Evolutionary conservation across 1,284 basidiomycete species (phyloP).

Genomic region (Amylostereum areolatum): DNA sequence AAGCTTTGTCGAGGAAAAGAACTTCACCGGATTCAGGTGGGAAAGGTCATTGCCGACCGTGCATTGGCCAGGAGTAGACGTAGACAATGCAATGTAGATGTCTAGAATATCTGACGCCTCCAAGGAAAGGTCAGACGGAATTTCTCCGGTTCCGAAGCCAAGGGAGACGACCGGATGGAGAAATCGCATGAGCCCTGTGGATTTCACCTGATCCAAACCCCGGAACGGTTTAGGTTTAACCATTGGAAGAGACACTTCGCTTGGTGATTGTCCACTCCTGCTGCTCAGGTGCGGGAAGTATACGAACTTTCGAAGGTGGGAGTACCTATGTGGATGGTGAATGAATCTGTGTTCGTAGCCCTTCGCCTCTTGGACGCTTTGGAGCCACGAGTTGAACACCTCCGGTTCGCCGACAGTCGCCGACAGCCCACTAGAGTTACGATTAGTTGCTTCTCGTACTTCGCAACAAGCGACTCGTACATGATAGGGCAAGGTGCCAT

Average conservation of each 20-base stretch:
- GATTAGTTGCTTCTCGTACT: background rate
- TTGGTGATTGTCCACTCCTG: background rate
- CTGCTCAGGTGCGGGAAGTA: conserved; percentile 32
- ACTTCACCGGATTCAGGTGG: conserved; percentile 36
- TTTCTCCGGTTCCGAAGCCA: conserved; percentile 37
- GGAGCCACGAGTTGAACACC: conserved; percentile 59
- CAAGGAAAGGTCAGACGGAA: conserved; percentile 58
- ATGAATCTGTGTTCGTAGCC: conserved; percentile 54
- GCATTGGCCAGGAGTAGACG: conserved; percentile 8
- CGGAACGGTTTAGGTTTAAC: conserved; percentile 21
- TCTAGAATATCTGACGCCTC: conserved; percentile 51
- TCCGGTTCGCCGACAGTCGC: conserved; percentile 65
- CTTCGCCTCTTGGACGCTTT: conserved; percentile 51
- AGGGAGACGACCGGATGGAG: conserved; percentile 58
- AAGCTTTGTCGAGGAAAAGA: conserved; percentile 35
- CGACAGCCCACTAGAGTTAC: conserved; percentile 48
- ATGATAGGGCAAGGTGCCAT: conserved; percentile 65
- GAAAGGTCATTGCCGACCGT: conserved; percentile 22
- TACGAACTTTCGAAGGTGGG: conserved; percentile 62
- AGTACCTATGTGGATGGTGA: conserved; percentile 61
- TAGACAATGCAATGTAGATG: conserved; percentile 39
- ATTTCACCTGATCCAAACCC: conserved; percentile 30
- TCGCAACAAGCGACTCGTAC: conserved; percentile 26
- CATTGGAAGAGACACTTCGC: too few relatives aligned
- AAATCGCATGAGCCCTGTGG: conserved; percentile 38